Percentiles rank a stretch among this genome's conserved stretches.
Conservation (phyloP, 257 asterid genomes). For the Thymus quinquecostatus region DNA sequence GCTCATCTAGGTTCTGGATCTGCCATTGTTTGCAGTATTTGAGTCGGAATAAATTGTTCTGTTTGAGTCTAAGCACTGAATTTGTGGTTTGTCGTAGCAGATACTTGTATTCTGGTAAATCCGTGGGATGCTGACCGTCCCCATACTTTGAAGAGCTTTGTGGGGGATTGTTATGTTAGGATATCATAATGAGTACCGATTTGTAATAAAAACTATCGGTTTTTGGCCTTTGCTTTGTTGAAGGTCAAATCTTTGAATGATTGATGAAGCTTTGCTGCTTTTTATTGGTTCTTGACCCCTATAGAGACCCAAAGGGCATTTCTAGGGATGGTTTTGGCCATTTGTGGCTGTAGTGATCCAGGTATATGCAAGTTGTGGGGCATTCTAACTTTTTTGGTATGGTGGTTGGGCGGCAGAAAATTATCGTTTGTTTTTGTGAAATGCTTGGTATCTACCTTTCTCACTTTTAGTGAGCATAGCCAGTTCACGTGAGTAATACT, state of each 20-base stretch:
- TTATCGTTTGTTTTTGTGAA: not conserved
- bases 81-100: conserved; percentile 14
- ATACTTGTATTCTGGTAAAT: conserved; percentile 18
- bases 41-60: conserved; percentile 34
- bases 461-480: not conserved
- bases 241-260: conserved; percentile 21
- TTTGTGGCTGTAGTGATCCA: not conserved
- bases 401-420: conserved; percentile 13
- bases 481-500: not conserved
- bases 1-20: not conserved
- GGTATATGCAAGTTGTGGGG: not conserved
- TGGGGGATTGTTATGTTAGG: conserved; percentile 15
- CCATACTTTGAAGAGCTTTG: conserved; percentile 32
- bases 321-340: not conserved
- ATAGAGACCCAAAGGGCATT: conserved; percentile 1
- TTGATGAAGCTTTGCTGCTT: not conserved
- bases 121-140: conserved; percentile 19
- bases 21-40: conserved; percentile 17
- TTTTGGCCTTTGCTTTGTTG: conserved; percentile 11
- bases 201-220: conserved; percentile 7
- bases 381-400: not conserved
- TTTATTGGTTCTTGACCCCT: conserved; percentile 1
- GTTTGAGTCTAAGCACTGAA: conserved; percentile 4
- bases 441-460: not conserved
- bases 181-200: not conserved